Evolutionary conservation across 441 rosid genomes (phyloP).

Genomic region (Kokia cookei): DNA sequence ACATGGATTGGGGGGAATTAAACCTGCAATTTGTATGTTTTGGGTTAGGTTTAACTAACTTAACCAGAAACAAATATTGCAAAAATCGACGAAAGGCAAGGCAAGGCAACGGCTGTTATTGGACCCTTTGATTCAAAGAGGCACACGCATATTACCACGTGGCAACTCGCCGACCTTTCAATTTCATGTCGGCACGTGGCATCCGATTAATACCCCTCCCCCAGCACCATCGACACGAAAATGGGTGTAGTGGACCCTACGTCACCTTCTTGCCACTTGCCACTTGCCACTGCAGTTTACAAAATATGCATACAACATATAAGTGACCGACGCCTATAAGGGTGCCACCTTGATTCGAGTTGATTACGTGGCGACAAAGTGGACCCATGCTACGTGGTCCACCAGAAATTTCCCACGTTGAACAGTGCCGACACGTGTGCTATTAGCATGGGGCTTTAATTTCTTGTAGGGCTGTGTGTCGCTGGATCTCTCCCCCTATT

Average conservation of each 20-base stretch:
- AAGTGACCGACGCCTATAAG: not conserved
- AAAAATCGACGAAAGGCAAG: not conserved
- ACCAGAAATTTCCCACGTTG: not conserved
- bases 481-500: not conserved
- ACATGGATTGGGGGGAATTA: too few species aligned
- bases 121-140: not conserved
- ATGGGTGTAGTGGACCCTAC: constrained; percentile 9
- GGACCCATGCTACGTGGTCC: not conserved
- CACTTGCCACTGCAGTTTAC: not conserved
- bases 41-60: constrained; percentile 22
- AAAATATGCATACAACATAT: not conserved
- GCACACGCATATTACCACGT: constrained; percentile 4
- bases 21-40: not conserved
- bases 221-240: constrained; percentile 9
- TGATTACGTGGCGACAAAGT: not conserved
- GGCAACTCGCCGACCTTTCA: not conserved
- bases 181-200: not conserved
- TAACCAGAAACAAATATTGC: constrained; percentile 4
- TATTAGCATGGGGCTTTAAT: not conserved
- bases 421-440: not conserved
- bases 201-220: not conserved
- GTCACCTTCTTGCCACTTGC: not conserved
- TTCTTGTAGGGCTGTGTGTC: not conserved
- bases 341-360: not conserved
- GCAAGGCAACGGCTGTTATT: not conserved